Evolutionary conservation across 2,329 filamentous ascomycete species (phyloP).

Genomic region (Exserohilum turcica): DNA sequence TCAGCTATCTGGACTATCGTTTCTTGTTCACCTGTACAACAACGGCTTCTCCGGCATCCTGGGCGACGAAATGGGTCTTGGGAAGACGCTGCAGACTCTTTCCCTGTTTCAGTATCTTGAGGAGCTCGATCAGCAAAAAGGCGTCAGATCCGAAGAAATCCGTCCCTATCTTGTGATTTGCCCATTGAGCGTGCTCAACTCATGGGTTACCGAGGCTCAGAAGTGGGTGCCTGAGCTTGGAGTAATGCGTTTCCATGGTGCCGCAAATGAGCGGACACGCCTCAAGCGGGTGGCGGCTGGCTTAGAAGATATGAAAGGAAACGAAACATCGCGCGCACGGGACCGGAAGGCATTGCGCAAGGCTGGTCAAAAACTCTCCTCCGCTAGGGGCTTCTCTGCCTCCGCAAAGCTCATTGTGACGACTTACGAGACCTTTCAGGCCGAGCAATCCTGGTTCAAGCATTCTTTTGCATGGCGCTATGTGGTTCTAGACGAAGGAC

Average conservation of each 20-base stretch:
- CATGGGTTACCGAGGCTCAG: conserved; percentile 97
- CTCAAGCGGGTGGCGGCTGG: conserved; percentile 60
- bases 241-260: conserved; percentile 94
- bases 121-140: conserved; percentile 72
- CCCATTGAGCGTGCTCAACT: conserved; percentile 92
- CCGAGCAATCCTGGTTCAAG: conserved; percentile 88
- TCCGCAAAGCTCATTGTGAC: conserved; percentile 72
- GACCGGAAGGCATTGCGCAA: conserved; percentile 93
- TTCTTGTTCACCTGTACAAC: conserved; percentile 99
- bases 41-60: conserved; percentile 99
- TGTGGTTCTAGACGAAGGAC: conserved; percentile 98
- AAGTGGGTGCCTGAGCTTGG: conserved; percentile 90
- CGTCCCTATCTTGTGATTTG: conserved; percentile 97
- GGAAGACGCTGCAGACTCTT: conserved; percentile 98
- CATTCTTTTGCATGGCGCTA: conserved; percentile 97
- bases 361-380: conserved; percentile 51
- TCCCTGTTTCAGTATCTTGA: conserved; percentile 96
- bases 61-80: conserved; percentile 98
- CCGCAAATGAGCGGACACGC: conserved; percentile 79
- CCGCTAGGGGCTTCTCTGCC: conserved; percentile 28
- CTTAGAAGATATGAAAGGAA: conserved; percentile 53
- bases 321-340: conserved; percentile 71
- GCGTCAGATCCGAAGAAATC: conserved; percentile 61
- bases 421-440: conserved; percentile 99
- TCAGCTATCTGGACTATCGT: conserved; percentile 95